Percentiles rank a stretch among this genome's conserved stretches.
Conservation (phyloP, 116 monocot species). For the Trichopus zeylanicus region DNA sequence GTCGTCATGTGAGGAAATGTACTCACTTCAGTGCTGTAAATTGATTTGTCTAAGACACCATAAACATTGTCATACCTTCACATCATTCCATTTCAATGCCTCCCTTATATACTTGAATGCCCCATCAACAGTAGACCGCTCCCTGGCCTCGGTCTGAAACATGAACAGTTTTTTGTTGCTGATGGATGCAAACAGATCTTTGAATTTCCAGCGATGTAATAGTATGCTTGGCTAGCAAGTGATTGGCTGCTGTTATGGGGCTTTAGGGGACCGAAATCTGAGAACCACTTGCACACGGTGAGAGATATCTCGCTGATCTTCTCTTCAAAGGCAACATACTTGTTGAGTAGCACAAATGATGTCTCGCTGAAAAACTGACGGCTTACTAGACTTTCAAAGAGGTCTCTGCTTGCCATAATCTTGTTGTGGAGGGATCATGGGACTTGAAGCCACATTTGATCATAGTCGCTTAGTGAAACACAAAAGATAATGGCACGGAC, state of each 20-base stretch:
- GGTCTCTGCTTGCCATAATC: constrained; percentile 12
- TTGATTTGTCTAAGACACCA: neutral
- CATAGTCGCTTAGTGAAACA: constrained; percentile 17
- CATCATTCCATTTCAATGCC: constrained; percentile 31
- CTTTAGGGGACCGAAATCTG: constrained; percentile 17
- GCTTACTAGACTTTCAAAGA: constrained; percentile 11
- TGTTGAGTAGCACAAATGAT: constrained; percentile 20
- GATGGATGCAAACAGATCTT: constrained; percentile 22
- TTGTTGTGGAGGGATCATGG: constrained; percentile 11
- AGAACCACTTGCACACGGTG: constrained; percentile 18
- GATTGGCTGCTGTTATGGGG: constrained; percentile 17
- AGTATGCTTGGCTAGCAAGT: constrained; percentile 18
- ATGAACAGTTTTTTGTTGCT: constrained; percentile 15
- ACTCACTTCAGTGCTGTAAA: constrained; percentile 3
- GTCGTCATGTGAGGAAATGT: neutral
- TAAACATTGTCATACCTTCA: constrained; percentile 17
- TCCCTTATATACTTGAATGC: constrained; percentile 32
- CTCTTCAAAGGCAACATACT: constrained; percentile 18
- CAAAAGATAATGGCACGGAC: constrained; percentile 18
- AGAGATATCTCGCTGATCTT: constrained; percentile 16
- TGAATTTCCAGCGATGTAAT: constrained; percentile 18
- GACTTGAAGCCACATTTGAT: constrained; percentile 16
- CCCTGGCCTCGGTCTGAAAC: constrained; percentile 13
- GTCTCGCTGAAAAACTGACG: constrained; percentile 12
- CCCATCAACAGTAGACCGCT: constrained; percentile 16